Evolutionary conservation across 345 rosid species (phyloP).

Genomic region (Pseudoturritis turrita): DNA sequence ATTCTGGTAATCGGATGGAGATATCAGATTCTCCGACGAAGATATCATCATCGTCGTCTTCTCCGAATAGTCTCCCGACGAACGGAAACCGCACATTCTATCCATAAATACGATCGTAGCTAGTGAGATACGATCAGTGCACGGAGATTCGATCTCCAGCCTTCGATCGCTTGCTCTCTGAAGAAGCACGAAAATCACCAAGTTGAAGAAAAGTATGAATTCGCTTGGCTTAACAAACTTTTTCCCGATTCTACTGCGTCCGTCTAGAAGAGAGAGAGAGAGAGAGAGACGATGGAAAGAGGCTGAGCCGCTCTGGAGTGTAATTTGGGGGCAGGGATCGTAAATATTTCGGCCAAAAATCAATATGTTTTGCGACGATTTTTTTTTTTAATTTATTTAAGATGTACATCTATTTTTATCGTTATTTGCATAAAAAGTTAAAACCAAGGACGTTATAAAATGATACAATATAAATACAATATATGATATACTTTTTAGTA

Average conservation of each 20-base stretch:
- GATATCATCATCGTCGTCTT: conserved; percentile 43
- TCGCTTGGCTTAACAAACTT: too few relatives aligned
- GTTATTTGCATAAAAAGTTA: neutral
- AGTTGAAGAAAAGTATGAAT: neutral
- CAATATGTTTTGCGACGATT: neutral
- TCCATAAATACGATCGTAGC: conserved; percentile 21
- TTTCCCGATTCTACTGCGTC: neutral
- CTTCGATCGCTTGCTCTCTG: neutral
- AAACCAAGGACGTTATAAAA: neutral
- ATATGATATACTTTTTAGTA: neutral
- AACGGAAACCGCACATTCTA: conserved; percentile 32
- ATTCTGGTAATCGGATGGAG: conserved; percentile 45
- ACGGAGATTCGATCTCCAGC: neutral
- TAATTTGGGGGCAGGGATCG: conserved; percentile 4
- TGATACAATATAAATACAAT: neutral
- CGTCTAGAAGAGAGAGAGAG: neutral
- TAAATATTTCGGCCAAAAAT: neutral
- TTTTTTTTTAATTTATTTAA: too few relatives aligned
- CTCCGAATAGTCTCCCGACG: conserved; percentile 46
- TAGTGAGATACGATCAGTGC: conserved; percentile 4
- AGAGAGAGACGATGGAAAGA: neutral
- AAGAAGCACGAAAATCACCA: neutral
- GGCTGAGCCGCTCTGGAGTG: neutral
- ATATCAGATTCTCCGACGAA: conserved; percentile 58
- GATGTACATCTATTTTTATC: neutral